These are phyloP conservation scores for Candolleomyces aberdarensis DNA, from an alignment of 768 basidiomycete species.

Conservation along the genomic window DNA sequence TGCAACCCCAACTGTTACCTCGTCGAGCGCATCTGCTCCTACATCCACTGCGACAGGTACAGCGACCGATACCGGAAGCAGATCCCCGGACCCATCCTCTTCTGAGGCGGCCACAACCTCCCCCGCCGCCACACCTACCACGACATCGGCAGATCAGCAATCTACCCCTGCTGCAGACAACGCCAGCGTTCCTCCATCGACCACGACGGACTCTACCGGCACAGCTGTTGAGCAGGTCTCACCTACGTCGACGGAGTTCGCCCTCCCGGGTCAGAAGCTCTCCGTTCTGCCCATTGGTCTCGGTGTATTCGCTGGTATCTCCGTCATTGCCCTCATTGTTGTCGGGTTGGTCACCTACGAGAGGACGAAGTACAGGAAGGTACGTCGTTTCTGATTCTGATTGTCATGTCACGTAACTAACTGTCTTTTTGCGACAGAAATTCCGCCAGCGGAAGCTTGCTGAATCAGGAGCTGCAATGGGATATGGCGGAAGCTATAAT, in stretches of 20 bases:
- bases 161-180: constrained; percentile 14
- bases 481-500: constrained; percentile 46
- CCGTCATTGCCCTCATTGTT: constrained; percentile 76
- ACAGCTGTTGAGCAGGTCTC: constrained; percentile 34
- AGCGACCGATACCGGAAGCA: no score
- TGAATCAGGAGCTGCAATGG: constrained; percentile 55
- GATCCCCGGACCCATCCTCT: no score
- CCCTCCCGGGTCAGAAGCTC: constrained; percentile 68
- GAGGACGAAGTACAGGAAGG: constrained; percentile 83
- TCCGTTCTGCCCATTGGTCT: constrained; percentile 81
- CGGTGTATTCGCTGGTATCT: constrained; percentile 82
- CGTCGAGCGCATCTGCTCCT: no score
- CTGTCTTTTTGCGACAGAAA: constrained; percentile 37
- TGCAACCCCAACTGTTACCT: no score
- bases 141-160: background rate
- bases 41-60: background rate
- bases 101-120: background rate
- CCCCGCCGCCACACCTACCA: background rate
- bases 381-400: constrained; percentile 27
- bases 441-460: constrained; percentile 75
- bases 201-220: constrained; percentile 15
- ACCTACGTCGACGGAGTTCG: constrained; percentile 41
- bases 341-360: constrained; percentile 86
- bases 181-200: constrained; percentile 12
- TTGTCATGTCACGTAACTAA: constrained; percentile 2